Percentiles rank a stretch among this genome's conserved stretches.
Conservation (phyloP, 306 rosid genomes). For the Pyrus communis region DNA sequence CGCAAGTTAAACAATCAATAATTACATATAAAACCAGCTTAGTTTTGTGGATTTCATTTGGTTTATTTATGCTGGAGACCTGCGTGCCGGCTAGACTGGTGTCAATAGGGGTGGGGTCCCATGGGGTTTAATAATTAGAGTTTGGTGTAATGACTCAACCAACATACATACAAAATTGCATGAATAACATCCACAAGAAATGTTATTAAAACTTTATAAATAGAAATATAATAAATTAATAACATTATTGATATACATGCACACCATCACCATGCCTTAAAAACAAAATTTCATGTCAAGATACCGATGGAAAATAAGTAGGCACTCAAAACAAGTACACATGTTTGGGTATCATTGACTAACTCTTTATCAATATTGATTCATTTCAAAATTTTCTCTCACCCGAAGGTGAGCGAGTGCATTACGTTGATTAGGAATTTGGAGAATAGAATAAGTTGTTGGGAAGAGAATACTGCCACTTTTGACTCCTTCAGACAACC, state of each 20-base stretch:
- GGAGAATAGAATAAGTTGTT: too few species aligned
- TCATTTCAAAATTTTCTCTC: too few species aligned
- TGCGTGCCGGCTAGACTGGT: not conserved
- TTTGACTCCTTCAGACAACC: too few species aligned
- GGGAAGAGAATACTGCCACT: too few species aligned
- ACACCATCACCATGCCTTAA: not conserved
- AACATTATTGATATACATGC: not conserved
- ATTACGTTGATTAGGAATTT: too few species aligned
- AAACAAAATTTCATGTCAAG: too few species aligned
- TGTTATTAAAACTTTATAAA: not conserved
- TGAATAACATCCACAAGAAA: not conserved
- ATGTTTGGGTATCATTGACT: too few species aligned
- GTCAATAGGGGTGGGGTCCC: not conserved
- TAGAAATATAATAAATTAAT: not conserved
- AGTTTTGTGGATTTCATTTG: not conserved
- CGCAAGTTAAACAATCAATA: not conserved
- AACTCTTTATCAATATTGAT: too few species aligned
- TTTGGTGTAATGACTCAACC: constrained; percentile 5
- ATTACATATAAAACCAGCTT: not conserved
- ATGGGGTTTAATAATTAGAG: not conserved
- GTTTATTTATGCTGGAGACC: not conserved
- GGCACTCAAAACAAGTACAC: too few species aligned
- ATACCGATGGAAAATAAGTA: too few species aligned
- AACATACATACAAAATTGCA: not conserved
- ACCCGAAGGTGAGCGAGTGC: too few species aligned